Base-by-base conservation (phyloP, 2,329 filamentous ascomycete species). In the Exserohilum rostratum region DNA sequence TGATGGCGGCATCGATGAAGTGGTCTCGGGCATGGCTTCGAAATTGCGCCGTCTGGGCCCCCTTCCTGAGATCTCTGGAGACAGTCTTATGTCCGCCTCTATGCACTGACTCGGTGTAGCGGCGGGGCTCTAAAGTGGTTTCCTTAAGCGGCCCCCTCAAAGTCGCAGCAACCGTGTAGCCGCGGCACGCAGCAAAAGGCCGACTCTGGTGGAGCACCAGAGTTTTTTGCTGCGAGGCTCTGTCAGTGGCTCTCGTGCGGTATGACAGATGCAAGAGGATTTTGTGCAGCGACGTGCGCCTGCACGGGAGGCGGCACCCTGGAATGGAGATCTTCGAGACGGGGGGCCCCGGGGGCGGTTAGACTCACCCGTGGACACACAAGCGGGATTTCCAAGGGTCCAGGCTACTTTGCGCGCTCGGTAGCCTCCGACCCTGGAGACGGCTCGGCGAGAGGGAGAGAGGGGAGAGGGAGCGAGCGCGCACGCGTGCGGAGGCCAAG, bases 11-110 rank as follows among this genome's bases (percentile, higher is more conserved):
- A 61, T 48, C 33, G 68, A 50, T 30, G 68, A 49, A 35, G 64
- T 43, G 30, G 61, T 55, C 43, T 71, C 62, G 35, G 63, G 55
- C 72, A 76, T 76, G 52, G 55, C 61, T 61, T 66, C 31, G 38
- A 43, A 27, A 49, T 46, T 47, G 50, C 22, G 42, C 39, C 35
- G 30, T 38, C 27, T 47, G 33, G 22, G 13, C 31, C 53, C 34
- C 47, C 48, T 51, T 53, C 49, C 18, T 47, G 33, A 27, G 29
- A 39, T 37, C 40, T 46, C 39, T 54, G 45, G 38, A 38, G 39
- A 44, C 48, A 31, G 55, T 50, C 30, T 55, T 55, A 53, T 56
- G 38, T 42, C 54, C 55, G 43, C 45, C 44, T 53, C 31, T 15
- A 31, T 50, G 18, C 20, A 46, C 60, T 64, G 61, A 61, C 61